A percentile compares a stretch with the other conserved stretches of the same genome.
Conservation (phyloP, 768 basidiomycete species). For the Jaapia argillacea region DNA sequence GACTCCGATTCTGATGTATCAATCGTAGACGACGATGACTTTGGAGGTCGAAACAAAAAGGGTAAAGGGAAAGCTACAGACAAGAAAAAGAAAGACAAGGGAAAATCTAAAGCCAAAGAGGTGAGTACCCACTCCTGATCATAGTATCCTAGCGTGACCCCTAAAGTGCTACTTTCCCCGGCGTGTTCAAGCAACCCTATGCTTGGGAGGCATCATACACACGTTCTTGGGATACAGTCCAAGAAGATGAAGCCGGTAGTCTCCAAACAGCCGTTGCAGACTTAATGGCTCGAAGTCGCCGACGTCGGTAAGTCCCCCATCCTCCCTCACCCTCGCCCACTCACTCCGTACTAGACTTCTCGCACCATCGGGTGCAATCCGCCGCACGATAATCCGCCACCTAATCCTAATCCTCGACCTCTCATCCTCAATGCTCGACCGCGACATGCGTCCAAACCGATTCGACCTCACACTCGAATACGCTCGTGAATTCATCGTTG, state of each 20-base stretch:
- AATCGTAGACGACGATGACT: conserved; percentile 47
- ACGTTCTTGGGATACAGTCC: conserved; percentile 94
- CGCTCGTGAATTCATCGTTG: conserved; percentile 81
- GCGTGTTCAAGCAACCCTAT: conserved; percentile 54
- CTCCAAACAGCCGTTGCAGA: conserved; percentile 86
- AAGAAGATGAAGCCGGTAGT: conserved; percentile 92
- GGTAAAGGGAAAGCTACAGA: conserved; percentile 44
- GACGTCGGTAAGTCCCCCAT: conserved; percentile 49
- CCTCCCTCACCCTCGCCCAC: conserved; percentile 1
- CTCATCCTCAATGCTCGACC: conserved; percentile 86
- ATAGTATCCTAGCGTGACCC: background rate
- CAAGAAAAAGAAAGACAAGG: conserved; percentile 45
- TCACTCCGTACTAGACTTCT: conserved; percentile 43
- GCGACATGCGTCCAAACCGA: conserved; percentile 91
- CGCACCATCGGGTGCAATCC: conserved; percentile 77
- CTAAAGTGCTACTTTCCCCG: conserved; percentile 2
- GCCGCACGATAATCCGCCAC: conserved; percentile 94
- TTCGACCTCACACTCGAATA: conserved; percentile 89
- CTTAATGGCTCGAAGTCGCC: conserved; percentile 74
- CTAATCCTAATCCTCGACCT: conserved; percentile 88
- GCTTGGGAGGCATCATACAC: conserved; percentile 96
- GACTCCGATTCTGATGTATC: conserved; percentile 73
- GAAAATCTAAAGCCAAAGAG: conserved; percentile 46
- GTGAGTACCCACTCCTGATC: conserved; percentile 14
- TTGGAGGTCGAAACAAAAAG: conserved; percentile 27